Conservation (phyloP, 2,329 filamentous ascomycete species). For the Thielaviopsis cerberus region DNA sequence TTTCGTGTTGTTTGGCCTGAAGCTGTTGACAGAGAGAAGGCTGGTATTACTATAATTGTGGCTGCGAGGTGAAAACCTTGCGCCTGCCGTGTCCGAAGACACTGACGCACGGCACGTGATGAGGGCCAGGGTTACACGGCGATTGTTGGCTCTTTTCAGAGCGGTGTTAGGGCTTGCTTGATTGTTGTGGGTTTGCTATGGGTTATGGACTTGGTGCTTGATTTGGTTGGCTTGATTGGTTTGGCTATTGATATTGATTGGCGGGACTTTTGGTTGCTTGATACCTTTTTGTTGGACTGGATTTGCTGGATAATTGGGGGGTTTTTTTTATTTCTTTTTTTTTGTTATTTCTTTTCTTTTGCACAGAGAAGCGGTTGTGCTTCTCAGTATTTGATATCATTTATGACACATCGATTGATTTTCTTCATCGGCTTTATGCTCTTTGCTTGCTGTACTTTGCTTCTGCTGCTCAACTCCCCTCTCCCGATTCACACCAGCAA, state of each 20-base stretch:
- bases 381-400: not conserved
- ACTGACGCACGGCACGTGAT: not conserved
- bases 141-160: not conserved
- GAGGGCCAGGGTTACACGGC: no score
- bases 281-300: not conserved
- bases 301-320: not conserved
- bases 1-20: no score
- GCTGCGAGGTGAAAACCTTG: not conserved
- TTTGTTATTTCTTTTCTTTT: not conserved
- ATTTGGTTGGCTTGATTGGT: no score
- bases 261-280: not conserved
- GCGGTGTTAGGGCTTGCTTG: not conserved
- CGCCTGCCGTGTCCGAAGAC: not conserved
- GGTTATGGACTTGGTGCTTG: not conserved
- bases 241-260: not conserved
- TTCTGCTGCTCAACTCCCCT: not conserved
- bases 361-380: not conserved
- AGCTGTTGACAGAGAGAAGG: no score
- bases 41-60: not conserved
- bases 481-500: not conserved
- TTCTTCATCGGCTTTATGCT: not conserved
- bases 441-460: not conserved
- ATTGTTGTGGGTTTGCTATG: not conserved
- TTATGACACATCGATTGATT: not conserved
- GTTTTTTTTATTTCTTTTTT: not conserved